Evolutionary conservation across 768 basidiomycete species (phyloP).

Genomic region (Leccinum variicolor): DNA sequence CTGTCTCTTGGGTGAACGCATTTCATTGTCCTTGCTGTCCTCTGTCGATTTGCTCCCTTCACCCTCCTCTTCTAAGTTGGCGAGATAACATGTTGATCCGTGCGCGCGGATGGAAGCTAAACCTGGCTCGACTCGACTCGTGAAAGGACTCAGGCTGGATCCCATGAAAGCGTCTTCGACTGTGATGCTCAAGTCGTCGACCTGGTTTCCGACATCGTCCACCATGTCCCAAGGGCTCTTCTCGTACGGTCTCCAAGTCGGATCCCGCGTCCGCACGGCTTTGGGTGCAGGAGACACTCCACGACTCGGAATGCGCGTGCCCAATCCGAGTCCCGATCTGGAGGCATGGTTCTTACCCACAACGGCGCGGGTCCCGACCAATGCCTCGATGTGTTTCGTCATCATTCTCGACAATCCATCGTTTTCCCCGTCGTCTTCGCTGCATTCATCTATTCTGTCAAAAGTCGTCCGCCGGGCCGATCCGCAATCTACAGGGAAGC

Average conservation of each 20-base stretch:
- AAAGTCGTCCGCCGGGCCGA: slow-evolving; percentile 38
- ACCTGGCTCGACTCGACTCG: slow-evolving; percentile 16
- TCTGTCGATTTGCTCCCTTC: slow-evolving; percentile 17
- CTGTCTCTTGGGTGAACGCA: slow-evolving; percentile 22
- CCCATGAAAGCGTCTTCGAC: slow-evolving; percentile 17
- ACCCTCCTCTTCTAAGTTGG: slow-evolving; percentile 28
- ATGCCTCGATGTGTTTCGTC: slow-evolving; percentile 51
- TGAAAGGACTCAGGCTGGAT: slow-evolving; percentile 24
- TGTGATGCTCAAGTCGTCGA: slow-evolving; percentile 2
- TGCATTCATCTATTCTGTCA: slow-evolving; percentile 4
- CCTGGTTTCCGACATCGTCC: slow-evolving; percentile 7
- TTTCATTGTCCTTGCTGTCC: slow-evolving; percentile 3
- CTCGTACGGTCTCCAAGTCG: slow-evolving; percentile 17
- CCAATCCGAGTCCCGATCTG: slow-evolving; percentile 27
- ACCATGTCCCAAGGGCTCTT: slow-evolving; percentile 24
- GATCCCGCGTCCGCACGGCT: slow-evolving; percentile 21
- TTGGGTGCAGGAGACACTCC: slow-evolving; percentile 33
- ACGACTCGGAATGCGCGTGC: neutral
- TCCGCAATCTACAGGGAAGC: slow-evolving; percentile 50
- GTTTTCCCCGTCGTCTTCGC: slow-evolving; percentile 1
- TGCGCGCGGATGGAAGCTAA: slow-evolving; percentile 4
- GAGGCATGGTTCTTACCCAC: slow-evolving; percentile 30
- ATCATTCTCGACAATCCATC: slow-evolving; percentile 33
- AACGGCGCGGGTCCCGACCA: slow-evolving; percentile 51
- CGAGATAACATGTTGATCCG: slow-evolving; percentile 11